Evolutionary conservation across 192 early-diverging fungal species (phyloP), one percentile per base, ranked within the genome.

Genomic region (Umbelopsis vinacea): DNA sequence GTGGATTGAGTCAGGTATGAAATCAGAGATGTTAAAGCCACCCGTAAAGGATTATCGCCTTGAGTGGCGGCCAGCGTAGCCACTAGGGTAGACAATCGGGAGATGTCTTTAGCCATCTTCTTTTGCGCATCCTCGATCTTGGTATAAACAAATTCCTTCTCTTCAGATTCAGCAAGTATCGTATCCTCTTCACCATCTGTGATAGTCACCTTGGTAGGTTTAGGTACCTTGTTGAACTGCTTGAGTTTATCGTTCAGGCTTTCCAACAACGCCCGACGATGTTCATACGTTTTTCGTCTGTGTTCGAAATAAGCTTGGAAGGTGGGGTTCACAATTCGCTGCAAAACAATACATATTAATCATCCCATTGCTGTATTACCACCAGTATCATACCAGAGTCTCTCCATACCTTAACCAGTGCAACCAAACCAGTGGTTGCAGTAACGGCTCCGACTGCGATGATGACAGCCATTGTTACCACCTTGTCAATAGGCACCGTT

Each of bases 381-480:
- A 23, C 6, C 24, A 52, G 29, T 8, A 33, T 9, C 19, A 21
- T 50, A 15, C 15, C n/a, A 43, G 14, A 53, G 0, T 43, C 11
- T 19, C 26, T 4, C 17, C 67, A 52, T 81, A 81, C 79, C 66
- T 72, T 81, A 8, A 81, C 66, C 37, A 74, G 35, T n/a, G 71
- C 69, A 69, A 81, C 53, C 8, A 81, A 46, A 46, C 74, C 57
- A 21, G 75, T 72, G 35, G 71, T 74, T 22, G 73, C 29, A 38
- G 75, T 73, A 12, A 76, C 68, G 4, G 72, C 66, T 1, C 75
- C 69, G 38, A 76, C 48, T 9, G 72, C 74, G 11, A 70, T 53
- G 22, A 81, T 24, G 10, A 76, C 46, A 17, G 79, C 79, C 21
- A 76, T 46, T 4, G 69, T 70, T 46, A 74, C 43, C 1, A 81